Conservation (phyloP, 352 stramenopile genomes). For the Globisporangium nunn region DNA sequence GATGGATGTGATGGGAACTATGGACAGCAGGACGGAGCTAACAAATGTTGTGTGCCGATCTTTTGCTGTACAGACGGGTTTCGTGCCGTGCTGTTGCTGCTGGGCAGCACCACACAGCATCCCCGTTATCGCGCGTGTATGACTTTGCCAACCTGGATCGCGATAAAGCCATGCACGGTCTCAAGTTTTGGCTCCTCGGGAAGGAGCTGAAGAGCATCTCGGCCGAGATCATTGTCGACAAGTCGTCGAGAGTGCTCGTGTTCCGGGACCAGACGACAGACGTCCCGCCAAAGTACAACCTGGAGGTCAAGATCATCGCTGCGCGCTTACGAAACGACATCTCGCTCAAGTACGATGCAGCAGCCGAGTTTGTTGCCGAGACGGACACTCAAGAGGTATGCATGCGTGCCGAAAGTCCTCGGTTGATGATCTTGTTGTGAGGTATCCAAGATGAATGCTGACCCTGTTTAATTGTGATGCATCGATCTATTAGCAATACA, state of each 20-base stretch:
- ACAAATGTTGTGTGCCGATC: not conserved
- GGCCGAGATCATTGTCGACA: slow-evolving; percentile 71
- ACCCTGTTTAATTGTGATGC: not conserved
- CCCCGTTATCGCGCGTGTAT: slow-evolving; percentile 62
- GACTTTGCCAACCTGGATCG: slow-evolving; percentile 82
- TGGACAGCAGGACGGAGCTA: not conserved
- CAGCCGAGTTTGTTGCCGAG: slow-evolving; percentile 50
- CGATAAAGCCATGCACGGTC: slow-evolving; percentile 60
- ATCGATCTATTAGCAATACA: slow-evolving; percentile 17
- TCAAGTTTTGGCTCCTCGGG: slow-evolving; percentile 66
- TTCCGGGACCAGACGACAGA: slow-evolving; percentile 64
- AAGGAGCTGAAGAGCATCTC: slow-evolving; percentile 60
- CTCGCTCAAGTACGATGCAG: slow-evolving; percentile 45
- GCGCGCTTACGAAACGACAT: slow-evolving; percentile 61
- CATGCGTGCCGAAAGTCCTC: slow-evolving; percentile 2
- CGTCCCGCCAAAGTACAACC: slow-evolving; percentile 50
- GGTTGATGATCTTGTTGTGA: not conserved
- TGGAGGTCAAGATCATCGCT: slow-evolving; percentile 83
- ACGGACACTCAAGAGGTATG: slow-evolving; percentile 62
- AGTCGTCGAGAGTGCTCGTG: slow-evolving; percentile 72
- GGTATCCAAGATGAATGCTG: not conserved
- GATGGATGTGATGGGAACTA: not conserved
- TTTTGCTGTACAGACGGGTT: slow-evolving; percentile 37
- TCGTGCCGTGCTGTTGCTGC: slow-evolving; percentile 52
- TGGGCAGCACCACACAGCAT: slow-evolving; percentile 42